phyloP scores from a whole-genome alignment of 371 early-diverging fungal species.

The Blakeslea trispora region DNA sequence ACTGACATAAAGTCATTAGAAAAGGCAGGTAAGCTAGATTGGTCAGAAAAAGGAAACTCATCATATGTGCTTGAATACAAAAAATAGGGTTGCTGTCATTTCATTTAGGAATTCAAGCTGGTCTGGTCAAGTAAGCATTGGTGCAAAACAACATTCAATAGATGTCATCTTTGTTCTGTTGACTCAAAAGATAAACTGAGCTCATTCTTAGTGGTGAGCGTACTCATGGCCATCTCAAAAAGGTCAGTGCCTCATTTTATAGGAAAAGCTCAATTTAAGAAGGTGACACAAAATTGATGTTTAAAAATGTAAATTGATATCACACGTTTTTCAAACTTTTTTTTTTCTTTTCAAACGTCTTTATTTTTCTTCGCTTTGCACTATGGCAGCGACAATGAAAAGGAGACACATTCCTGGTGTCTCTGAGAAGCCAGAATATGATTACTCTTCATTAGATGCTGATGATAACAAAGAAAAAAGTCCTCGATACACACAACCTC shows the following conservation, averaged over 20 bases:
- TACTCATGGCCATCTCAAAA: neutral
- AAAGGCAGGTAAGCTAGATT: too few species aligned
- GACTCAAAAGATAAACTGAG: neutral
- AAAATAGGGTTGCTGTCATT: too few species aligned
- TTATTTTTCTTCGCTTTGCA: slow-evolving; percentile 2
- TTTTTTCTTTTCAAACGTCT: neutral
- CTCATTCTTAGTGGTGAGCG: neutral
- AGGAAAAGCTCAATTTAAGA: neutral
- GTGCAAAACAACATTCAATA: too few species aligned
- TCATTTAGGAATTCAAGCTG: too few species aligned
- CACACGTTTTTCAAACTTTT: slow-evolving; percentile 1
- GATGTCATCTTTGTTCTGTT: too few species aligned
- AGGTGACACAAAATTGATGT: neutral
- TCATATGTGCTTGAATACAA: too few species aligned
- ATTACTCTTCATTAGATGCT: slow-evolving; percentile 3
- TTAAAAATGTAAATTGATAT: neutral
- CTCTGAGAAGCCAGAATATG: slow-evolving; percentile 12
- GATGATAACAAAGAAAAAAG: slow-evolving; percentile 27
- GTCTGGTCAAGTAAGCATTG: too few species aligned
- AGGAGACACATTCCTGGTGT: slow-evolving; percentile 37
- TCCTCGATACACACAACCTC: slow-evolving; percentile 22
- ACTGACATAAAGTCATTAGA: too few species aligned
- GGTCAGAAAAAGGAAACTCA: too few species aligned
- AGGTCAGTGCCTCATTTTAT: neutral
- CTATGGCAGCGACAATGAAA: slow-evolving; percentile 48